phyloP scores from a whole-genome alignment of 176 grass and related monocot species.

The Eremochloa ophiuroides region DNA sequence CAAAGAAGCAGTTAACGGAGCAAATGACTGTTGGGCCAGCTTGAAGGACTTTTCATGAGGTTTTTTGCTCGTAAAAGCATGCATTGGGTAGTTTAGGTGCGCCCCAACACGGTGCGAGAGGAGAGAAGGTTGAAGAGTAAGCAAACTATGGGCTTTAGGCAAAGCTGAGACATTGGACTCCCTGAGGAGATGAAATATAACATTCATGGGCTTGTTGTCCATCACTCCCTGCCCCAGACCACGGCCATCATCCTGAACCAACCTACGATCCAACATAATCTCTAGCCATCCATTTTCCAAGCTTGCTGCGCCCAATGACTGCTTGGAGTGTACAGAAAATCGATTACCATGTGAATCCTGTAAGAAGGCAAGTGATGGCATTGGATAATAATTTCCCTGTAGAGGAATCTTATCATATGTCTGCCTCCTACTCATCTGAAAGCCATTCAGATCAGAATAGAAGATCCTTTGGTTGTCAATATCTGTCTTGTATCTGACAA shows the following conservation, averaged over 20 bases:
- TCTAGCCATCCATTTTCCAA: constrained; percentile 95
- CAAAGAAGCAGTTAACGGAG: constrained; percentile 64
- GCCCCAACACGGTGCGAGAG: constrained; percentile 72
- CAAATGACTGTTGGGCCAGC: constrained; percentile 49
- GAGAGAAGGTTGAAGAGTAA: constrained; percentile 84
- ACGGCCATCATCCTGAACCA: constrained; percentile 77
- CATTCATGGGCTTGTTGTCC: constrained; percentile 80
- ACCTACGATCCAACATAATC: constrained; percentile 96
- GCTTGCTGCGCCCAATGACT: constrained; percentile 83
- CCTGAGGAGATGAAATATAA: constrained; percentile 82
- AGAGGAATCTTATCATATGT: constrained; percentile 92
- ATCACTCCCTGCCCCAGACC: constrained; percentile 95
- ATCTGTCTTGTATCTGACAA: constrained; percentile 90
- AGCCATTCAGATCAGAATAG: constrained; percentile 95
- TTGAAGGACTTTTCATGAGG: constrained; percentile 40
- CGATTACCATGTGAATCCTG: constrained; percentile 79
- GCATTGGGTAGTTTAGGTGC: constrained; percentile 85
- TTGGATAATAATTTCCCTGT: constrained; percentile 97
- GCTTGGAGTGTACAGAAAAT: constrained; percentile 88
- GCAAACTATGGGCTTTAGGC: constrained; percentile 49
- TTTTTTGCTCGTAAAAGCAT: constrained; percentile 77
- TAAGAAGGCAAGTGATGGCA: constrained; percentile 92
- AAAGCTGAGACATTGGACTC: constrained; percentile 84
- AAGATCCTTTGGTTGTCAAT: constrained; percentile 85
- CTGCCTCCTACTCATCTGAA: constrained; percentile 95